Conservation (phyloP, 768 basidiomycete genomes). For the Trichaptum fuscoviolaceum region DNA sequence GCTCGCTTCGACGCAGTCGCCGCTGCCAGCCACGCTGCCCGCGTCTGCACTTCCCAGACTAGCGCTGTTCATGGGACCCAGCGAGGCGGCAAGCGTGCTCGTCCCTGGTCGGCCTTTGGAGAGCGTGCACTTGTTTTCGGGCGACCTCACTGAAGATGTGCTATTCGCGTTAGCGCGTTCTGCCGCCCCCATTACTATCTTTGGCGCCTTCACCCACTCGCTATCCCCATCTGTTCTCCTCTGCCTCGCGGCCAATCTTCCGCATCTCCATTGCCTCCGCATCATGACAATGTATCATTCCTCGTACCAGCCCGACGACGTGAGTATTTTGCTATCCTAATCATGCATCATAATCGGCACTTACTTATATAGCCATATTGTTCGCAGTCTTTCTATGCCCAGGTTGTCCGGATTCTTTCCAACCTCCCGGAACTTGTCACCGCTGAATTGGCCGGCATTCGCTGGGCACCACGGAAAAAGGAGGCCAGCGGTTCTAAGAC, state of each 20-base stretch:
- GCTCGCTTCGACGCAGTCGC: slow-evolving; percentile 14
- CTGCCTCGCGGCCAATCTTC: slow-evolving; percentile 50
- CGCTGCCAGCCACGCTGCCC: slow-evolving; percentile 22
- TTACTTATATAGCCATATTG: slow-evolving; percentile 34
- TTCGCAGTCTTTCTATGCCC: slow-evolving; percentile 54
- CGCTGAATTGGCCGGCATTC: slow-evolving; percentile 73
- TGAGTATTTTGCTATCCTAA: slow-evolving; percentile 32
- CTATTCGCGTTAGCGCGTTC: slow-evolving; percentile 46
- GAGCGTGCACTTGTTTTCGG: slow-evolving; percentile 56
- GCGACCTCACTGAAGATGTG: slow-evolving; percentile 53
- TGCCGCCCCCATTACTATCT: slow-evolving; percentile 45
- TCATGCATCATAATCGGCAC: slow-evolving; percentile 44
- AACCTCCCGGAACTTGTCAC: slow-evolving; percentile 55
- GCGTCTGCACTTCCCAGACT: slow-evolving; percentile 37
- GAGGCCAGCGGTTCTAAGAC: background rate
- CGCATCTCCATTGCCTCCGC: slow-evolving; percentile 59
- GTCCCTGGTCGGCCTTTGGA: slow-evolving; percentile 64
- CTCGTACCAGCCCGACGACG: slow-evolving; percentile 8
- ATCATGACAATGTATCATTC: slow-evolving; percentile 37
- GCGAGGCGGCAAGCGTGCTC: slow-evolving; percentile 46
- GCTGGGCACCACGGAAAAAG: slow-evolving; percentile 52
- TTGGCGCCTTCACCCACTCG: slow-evolving; percentile 56
- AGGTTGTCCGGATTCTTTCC: slow-evolving; percentile 52
- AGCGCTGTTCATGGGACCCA: slow-evolving; percentile 57
- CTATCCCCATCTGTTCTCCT: slow-evolving; percentile 54